These are phyloP conservation scores for Peronospora destructor DNA, from an alignment of 352 stramenopile species.

Conservation along the genomic window DNA sequence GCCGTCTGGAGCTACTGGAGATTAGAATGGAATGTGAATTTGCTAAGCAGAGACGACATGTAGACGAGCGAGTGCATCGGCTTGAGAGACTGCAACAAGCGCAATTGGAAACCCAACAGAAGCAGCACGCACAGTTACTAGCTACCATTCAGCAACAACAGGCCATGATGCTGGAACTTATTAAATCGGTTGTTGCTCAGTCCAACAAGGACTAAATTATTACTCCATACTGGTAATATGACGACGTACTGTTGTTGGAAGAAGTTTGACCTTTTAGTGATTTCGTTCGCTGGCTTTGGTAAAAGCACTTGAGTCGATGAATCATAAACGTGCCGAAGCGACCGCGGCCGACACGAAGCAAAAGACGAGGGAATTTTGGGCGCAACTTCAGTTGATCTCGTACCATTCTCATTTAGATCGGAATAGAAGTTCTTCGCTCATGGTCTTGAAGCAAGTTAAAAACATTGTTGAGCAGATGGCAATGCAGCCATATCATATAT, in stretches of 20 bases:
- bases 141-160: slow-evolving; percentile 35
- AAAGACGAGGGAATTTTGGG: too few species aligned
- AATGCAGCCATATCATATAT: too few species aligned
- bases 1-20: slow-evolving; percentile 30
- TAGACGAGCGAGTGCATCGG: slow-evolving; percentile 25
- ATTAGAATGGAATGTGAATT: slow-evolving; percentile 30
- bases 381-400: too few species aligned
- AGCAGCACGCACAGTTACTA: slow-evolving; percentile 26
- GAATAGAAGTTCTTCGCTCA: too few species aligned
- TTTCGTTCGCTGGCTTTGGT: too few species aligned
- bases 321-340: too few species aligned
- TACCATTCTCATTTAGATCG: too few species aligned
- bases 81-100: slow-evolving; percentile 22
- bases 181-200: slow-evolving; percentile 24
- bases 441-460: too few species aligned
- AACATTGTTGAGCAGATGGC: too few species aligned
- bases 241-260: not conserved
- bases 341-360: too few species aligned
- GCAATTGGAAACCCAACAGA: slow-evolving; percentile 27
- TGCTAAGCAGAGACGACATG: slow-evolving; percentile 22
- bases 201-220: slow-evolving; percentile 15
- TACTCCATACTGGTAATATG: not conserved
- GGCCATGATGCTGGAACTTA: slow-evolving; percentile 34
- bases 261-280: not conserved
- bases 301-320: too few species aligned